Evolutionary conservation across 257 asterid genomes (phyloP).

Genomic region (Solanum tarapatanum): DNA sequence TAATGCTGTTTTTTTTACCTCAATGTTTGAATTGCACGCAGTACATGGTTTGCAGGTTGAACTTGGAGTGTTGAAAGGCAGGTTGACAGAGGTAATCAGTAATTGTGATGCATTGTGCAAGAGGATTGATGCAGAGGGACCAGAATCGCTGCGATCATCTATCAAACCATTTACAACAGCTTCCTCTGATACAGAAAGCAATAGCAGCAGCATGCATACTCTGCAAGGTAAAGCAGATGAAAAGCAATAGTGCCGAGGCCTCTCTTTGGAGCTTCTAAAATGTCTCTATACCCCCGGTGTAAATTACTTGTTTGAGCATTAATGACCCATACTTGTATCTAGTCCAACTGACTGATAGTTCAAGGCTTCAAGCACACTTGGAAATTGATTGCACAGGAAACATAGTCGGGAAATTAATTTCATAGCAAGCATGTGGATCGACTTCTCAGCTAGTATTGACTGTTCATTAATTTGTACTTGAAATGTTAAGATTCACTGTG

Average conservation of each 20-base stretch:
- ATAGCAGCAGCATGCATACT: background rate
- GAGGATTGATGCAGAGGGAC: constrained; percentile 72
- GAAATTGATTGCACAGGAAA: background rate
- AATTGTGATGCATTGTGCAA: constrained; percentile 89
- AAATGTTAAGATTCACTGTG: background rate
- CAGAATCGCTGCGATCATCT: constrained; percentile 64
- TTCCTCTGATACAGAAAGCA: constrained; percentile 16
- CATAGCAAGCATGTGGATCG: background rate
- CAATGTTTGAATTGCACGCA: constrained; percentile 20
- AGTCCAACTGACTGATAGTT: background rate
- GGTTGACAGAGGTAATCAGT: constrained; percentile 83
- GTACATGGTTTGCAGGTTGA: constrained; percentile 87
- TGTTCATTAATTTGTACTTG: background rate
- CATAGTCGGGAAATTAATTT: background rate
- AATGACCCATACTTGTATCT: background rate
- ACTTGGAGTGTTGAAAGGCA: constrained; percentile 87
- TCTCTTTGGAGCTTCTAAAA: background rate
- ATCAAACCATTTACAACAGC: constrained; percentile 43
- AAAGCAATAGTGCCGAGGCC: background rate
- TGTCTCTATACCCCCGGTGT: background rate
- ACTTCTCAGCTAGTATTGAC: background rate
- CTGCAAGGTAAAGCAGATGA: background rate
- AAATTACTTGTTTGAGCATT: background rate
- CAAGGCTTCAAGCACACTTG: background rate
- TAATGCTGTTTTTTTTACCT: background rate